phyloP scores from a whole-genome alignment of 2,329 filamentous ascomycete species.

The Phaeosphaeriaceae sp. region DNA sequence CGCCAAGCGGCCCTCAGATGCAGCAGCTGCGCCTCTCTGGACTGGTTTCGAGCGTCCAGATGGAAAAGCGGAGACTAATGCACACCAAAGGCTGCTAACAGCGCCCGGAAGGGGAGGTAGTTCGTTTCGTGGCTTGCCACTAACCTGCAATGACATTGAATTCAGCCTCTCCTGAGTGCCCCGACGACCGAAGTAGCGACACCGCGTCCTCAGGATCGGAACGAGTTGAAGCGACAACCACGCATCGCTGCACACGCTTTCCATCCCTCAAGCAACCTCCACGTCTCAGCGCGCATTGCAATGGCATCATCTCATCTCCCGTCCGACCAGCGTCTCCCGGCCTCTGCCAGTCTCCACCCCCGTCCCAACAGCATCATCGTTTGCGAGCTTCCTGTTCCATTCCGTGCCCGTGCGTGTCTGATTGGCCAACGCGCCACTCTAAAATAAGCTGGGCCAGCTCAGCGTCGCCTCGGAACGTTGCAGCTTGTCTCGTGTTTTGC shows the following conservation, averaged over 20 bases:
- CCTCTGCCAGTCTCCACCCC: conserved; percentile 3
- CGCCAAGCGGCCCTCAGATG: neutral
- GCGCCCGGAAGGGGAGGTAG: conserved; percentile 14
- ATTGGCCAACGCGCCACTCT: conserved; percentile 33
- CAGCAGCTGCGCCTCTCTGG: neutral
- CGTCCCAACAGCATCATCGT: conserved; percentile 18
- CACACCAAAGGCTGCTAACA: conserved; percentile 15
- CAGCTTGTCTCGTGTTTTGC: conserved; percentile 14
- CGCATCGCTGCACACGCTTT: neutral
- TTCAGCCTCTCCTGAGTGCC: conserved; percentile 15
- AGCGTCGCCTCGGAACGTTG: conserved; percentile 25
- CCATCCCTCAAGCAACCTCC: neutral
- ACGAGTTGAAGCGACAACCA: neutral
- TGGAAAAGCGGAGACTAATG: conserved; percentile 22
- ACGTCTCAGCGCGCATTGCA: conserved; percentile 1
- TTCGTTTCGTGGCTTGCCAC: conserved; percentile 4
- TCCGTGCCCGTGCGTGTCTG: conserved; percentile 16
- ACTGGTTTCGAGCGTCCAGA: conserved; percentile 17
- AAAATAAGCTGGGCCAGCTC: conserved; percentile 27
- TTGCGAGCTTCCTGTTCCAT: conserved; percentile 12
- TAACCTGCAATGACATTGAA: conserved; percentile 14
- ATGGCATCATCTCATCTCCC: conserved; percentile 15
- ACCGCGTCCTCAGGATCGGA: neutral
- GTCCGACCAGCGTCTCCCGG: conserved; percentile 2
- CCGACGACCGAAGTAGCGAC: conserved; percentile 3